phyloP scores from a whole-genome alignment of 768 basidiomycete species.

The Coprinopsis strossmayeri region DNA sequence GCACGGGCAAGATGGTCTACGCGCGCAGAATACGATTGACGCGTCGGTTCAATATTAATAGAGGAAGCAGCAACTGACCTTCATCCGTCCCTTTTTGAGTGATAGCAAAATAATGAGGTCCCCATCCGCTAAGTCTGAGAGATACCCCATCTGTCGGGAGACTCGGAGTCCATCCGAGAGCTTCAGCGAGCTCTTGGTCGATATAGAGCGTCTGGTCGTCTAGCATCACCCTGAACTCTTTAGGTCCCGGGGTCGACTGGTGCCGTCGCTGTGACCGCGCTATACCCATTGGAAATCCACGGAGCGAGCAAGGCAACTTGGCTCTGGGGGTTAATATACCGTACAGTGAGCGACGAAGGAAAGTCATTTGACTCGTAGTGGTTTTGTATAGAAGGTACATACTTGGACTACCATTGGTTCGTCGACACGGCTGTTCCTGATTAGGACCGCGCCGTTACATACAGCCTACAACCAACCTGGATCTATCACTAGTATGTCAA shows the following conservation, averaged over 20 bases:
- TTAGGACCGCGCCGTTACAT: not conserved
- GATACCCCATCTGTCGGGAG: slow-evolving; percentile 10
- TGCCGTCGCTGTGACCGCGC: not conserved
- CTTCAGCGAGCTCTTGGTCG: slow-evolving; percentile 10
- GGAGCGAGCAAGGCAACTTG: not conserved
- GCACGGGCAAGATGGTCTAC: slow-evolving; percentile 13
- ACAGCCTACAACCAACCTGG: not conserved
- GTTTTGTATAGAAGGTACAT: too few relatives aligned
- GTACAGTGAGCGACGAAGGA: too few relatives aligned
- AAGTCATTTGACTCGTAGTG: too few relatives aligned
- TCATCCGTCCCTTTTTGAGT: slow-evolving; percentile 15
- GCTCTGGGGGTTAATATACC: too few relatives aligned
- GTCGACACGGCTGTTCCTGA: not conserved
- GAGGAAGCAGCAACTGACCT: slow-evolving; percentile 2
- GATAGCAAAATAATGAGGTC: slow-evolving; percentile 14
- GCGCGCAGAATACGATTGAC: too few relatives aligned
- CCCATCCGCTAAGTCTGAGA: slow-evolving; percentile 12
- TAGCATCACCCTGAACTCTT: slow-evolving; percentile 11
- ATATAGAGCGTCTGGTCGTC: slow-evolving; percentile 13
- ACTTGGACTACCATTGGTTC: too few relatives aligned
- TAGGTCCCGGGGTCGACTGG: not conserved
- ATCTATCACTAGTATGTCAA: slow-evolving; percentile 3
- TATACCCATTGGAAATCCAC: not conserved
- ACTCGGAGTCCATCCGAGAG: slow-evolving; percentile 11
- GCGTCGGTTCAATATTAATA: not conserved